Evolutionary conservation across 352 stramenopile genomes (phyloP), one percentile per base, ranked within the genome.

Genomic region (Phytophthora megakarya): DNA sequence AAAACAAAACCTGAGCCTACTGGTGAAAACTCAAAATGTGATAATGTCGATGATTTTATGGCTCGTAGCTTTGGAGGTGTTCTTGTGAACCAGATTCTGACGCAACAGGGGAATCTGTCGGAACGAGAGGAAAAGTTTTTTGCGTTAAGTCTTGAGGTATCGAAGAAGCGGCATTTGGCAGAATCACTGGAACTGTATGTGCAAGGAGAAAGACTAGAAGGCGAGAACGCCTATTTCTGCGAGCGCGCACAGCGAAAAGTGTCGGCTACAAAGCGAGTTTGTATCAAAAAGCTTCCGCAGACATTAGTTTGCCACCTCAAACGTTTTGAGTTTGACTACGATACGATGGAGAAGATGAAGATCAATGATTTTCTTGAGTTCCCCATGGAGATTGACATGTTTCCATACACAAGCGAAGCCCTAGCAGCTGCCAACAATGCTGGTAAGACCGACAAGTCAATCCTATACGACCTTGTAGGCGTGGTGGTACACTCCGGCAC

Each of bases 401-500:
- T 75, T 49, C 92, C 89, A 18, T 98, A 92, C 76, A 97, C 91
- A 5, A 90, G 86, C 23, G 76, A 90, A 25, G 86, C 78, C 3
- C 60, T 88, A 25, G 21, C 52, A 35, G 22, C 15, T 16, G 63
- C 15, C 11, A 56, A 68, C 3, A 28, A 35, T 11, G 21, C 13
- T 55, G 43, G 10, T 38, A 46, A 35, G 11, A 39, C 15, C 3
- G 38, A 55, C 10, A 48, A 55, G 35, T 10, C 40, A 21, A 63
- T 71, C 5, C 74, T 93, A 75, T 98, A 98, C 60, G 81, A 97
- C 19, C 82, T 98, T 7, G 81, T 90, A 6, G 94, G 94, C 9
- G 80, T 98, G 15, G 89, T 98, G 16, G 91, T 98, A 5, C 95
- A 98, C 67, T 96, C 84, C 0, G 94, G 95, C 1, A 97, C 90